These are phyloP conservation scores for Elongisporangium undulatum DNA, from an alignment of 352 stramenopile genomes.

Conservation along the genomic window DNA sequence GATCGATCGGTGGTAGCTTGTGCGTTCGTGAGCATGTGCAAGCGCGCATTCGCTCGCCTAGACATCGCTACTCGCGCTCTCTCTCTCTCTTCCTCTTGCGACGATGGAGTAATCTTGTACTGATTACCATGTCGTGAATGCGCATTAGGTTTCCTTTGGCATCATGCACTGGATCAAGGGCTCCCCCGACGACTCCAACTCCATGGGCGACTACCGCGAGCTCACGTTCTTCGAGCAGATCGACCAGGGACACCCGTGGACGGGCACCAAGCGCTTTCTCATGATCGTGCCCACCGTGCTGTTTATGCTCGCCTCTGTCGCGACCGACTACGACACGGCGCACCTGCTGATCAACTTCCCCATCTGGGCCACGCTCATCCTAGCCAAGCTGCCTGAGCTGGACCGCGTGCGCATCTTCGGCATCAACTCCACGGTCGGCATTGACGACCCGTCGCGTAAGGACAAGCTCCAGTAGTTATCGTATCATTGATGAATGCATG, in stretches of 20 bases:
- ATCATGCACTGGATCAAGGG: slow-evolving; percentile 97
- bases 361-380: slow-evolving; percentile 89
- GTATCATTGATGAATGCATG: slow-evolving; percentile 4
- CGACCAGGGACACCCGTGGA: slow-evolving; percentile 89
- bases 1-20: neutral
- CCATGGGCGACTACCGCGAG: slow-evolving; percentile 91
- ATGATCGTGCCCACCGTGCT: slow-evolving; percentile 92
- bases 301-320: slow-evolving; percentile 81
- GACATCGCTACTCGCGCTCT: neutral
- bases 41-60: slow-evolving; percentile 1
- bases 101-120: neutral
- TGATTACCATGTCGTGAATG: neutral
- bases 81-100: neutral
- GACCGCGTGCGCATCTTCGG: slow-evolving; percentile 94
- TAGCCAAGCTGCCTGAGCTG: slow-evolving; percentile 92
- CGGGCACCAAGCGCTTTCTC: slow-evolving; percentile 92
- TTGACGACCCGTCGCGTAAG: slow-evolving; percentile 79
- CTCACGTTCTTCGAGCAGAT: slow-evolving; percentile 97
- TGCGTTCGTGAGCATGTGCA: too few species aligned
- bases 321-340: slow-evolving; percentile 85
- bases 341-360: slow-evolving; percentile 90
- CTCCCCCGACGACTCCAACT: slow-evolving; percentile 88
- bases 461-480: slow-evolving; percentile 40
- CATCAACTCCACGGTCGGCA: slow-evolving; percentile 95
- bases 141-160: slow-evolving; percentile 80